A percentile compares a stretch with the other conserved stretches of the same genome.
Evolutionary conservation across 176 grass and related monocot genomes (phyloP).

Genomic region (Avena eriantha): DNA sequence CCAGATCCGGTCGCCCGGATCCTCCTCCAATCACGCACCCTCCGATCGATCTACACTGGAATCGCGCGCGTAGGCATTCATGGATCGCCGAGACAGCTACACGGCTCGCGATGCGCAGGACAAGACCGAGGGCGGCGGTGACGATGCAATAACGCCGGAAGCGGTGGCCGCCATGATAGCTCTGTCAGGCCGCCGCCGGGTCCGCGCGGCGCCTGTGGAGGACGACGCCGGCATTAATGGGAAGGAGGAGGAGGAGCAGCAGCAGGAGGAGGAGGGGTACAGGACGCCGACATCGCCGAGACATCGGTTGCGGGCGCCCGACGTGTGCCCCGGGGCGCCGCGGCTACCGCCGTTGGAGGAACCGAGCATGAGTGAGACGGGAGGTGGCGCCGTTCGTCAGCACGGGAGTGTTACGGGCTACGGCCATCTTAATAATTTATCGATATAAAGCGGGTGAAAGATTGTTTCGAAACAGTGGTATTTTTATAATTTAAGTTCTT

Average conservation of each 20-base stretch:
- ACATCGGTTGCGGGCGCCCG: neutral
- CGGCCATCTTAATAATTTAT: no score
- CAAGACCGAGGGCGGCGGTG: neutral
- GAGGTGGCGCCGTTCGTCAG: no score
- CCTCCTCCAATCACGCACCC: neutral
- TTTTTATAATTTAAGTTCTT: no score
- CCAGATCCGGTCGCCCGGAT: neutral
- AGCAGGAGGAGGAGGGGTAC: constrained; percentile 5
- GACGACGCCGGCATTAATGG: neutral
- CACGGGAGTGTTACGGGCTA: no score
- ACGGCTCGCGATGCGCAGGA: neutral
- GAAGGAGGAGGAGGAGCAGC: neutral
- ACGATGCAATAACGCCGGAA: no score
- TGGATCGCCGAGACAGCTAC: neutral
- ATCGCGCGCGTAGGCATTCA: neutral
- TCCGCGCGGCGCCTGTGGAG: neutral
- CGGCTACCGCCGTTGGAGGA: neutral
- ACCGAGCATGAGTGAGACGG: no score
- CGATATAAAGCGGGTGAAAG: no score
- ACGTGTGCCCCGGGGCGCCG: constrained; percentile 15
- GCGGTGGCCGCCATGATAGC: neutral
- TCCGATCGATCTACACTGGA: neutral
- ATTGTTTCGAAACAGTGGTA: no score
- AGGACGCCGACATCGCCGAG: constrained; percentile 40
- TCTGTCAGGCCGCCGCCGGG: neutral